Conservation (phyloP, 1,284 basidiomycete genomes). For the Puccinia coronata region DNA sequence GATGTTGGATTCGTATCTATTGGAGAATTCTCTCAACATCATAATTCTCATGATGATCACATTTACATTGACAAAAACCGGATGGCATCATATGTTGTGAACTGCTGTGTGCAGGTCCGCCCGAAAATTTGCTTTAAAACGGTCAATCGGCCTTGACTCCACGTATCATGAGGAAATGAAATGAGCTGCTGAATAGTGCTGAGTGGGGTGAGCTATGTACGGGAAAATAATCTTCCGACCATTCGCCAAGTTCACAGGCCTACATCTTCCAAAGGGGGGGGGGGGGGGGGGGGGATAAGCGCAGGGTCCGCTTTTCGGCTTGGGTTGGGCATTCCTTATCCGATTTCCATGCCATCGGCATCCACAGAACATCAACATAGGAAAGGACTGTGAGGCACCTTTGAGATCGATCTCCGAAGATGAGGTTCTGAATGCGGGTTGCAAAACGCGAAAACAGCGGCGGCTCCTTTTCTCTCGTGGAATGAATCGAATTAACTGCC, state of each 20-base stretch:
- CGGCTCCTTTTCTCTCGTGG: too few relatives aligned
- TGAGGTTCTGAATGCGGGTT: background rate
- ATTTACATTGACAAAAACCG: too few relatives aligned
- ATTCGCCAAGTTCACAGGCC: background rate
- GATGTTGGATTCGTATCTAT: too few relatives aligned
- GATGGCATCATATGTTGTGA: too few relatives aligned
- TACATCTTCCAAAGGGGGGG: too few relatives aligned
- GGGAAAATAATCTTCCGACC: background rate
- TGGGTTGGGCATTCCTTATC: background rate
- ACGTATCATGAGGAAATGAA: background rate
- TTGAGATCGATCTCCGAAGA: background rate
- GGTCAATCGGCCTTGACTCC: background rate
- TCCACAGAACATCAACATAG: background rate
- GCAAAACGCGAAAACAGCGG: background rate
- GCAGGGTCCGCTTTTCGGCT: background rate
- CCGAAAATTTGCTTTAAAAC: background rate
- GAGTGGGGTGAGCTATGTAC: background rate
- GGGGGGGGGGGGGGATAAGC: too few relatives aligned
- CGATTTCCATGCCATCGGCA: background rate
- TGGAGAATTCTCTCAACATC: too few relatives aligned
- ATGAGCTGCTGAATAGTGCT: too few relatives aligned
- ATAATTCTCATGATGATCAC: too few relatives aligned
- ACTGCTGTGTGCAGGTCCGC: background rate
- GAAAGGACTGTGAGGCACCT: background rate
- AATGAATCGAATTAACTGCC: too few relatives aligned